A percentile compares a stretch with the other conserved stretches of the same genome.
Conservation (phyloP, 2,329 filamentous ascomycete genomes). For the Stagonosporopsis cucurbitacearum region DNA sequence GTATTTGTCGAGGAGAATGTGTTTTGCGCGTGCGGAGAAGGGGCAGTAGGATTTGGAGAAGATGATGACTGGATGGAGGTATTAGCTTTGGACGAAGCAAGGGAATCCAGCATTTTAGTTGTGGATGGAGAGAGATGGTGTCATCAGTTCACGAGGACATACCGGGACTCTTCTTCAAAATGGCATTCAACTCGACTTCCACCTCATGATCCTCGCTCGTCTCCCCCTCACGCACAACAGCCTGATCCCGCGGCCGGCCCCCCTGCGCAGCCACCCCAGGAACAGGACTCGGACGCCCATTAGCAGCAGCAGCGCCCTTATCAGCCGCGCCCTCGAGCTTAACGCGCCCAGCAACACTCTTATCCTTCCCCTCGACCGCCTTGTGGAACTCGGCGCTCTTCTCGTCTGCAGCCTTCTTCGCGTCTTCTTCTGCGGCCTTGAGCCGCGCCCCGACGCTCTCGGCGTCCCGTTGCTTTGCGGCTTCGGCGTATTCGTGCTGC, state of each 20-base stretch:
- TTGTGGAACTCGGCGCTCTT: slow-evolving; percentile 62
- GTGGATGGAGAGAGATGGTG: not conserved
- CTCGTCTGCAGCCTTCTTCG: slow-evolving; percentile 71
- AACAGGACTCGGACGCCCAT: slow-evolving; percentile 31
- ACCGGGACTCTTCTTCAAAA: slow-evolving; percentile 86
- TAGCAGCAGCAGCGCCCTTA: slow-evolving; percentile 26
- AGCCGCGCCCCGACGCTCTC: slow-evolving; percentile 66
- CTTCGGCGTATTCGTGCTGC: slow-evolving; percentile 45
- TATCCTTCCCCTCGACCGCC: slow-evolving; percentile 51
- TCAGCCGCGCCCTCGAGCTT: slow-evolving; percentile 55
- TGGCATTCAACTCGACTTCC: slow-evolving; percentile 74
- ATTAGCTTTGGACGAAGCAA: too few species aligned
- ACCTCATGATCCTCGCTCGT: slow-evolving; percentile 68
- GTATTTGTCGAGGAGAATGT: slow-evolving; percentile 83
- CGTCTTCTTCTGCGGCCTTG: slow-evolving; percentile 71
- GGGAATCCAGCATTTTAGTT: too few species aligned
- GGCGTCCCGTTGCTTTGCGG: slow-evolving; percentile 56
- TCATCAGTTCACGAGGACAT: too few species aligned
- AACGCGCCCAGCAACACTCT: slow-evolving; percentile 61
- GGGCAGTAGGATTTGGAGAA: slow-evolving; percentile 97
- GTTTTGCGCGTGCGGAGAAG: slow-evolving; percentile 83
- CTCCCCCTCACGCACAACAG: slow-evolving; percentile 53
- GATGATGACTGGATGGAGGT: slow-evolving; percentile 72
- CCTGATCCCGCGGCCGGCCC: slow-evolving; percentile 51
- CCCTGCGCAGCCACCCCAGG: slow-evolving; percentile 55